Percentiles rank a stretch among this genome's conserved stretches.
phyloP scores from a whole-genome alignment of 1,139 yeast species.

The Geotrichum cucujoidarum region DNA sequence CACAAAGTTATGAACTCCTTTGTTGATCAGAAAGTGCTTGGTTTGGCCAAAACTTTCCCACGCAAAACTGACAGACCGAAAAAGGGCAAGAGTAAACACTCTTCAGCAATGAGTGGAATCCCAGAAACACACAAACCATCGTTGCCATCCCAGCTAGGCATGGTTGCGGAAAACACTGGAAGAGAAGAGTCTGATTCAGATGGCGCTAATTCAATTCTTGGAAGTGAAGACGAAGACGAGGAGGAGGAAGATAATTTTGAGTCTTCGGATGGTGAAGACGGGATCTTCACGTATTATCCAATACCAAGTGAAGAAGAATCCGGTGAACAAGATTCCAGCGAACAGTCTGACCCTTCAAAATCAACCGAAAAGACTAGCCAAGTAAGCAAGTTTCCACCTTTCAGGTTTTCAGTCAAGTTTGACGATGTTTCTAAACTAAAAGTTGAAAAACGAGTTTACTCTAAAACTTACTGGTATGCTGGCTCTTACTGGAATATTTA shows the following conservation, averaged over 20 bases:
- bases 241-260: slow-evolving; percentile 5
- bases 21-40: slow-evolving; percentile 21
- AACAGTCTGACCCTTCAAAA: slow-evolving; percentile 8
- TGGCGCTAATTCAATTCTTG: neutral
- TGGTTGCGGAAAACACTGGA: slow-evolving; percentile 1
- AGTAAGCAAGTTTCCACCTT: slow-evolving; percentile 46
- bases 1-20: slow-evolving; percentile 33
- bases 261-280: slow-evolving; percentile 20
- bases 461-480: slow-evolving; percentile 51
- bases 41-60: slow-evolving; percentile 13
- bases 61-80: neutral
- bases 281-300: slow-evolving; percentile 20
- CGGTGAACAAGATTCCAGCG: no score
- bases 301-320: slow-evolving; percentile 26
- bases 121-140: neutral
- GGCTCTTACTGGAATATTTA: slow-evolving; percentile 56
- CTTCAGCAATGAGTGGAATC: no score
- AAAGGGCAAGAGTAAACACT: slow-evolving; percentile 1
- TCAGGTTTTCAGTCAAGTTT: slow-evolving; percentile 49
- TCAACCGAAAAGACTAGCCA: neutral
- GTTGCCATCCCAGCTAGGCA: slow-evolving; percentile 3
- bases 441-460: slow-evolving; percentile 45
- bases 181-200: slow-evolving; percentile 1
- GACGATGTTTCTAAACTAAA: slow-evolving; percentile 43
- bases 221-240: no score